These are phyloP conservation scores for Fusarium sterilihyphosum DNA, from an alignment of 2,329 filamentous ascomycete species.

Conservation along the genomic window DNA sequence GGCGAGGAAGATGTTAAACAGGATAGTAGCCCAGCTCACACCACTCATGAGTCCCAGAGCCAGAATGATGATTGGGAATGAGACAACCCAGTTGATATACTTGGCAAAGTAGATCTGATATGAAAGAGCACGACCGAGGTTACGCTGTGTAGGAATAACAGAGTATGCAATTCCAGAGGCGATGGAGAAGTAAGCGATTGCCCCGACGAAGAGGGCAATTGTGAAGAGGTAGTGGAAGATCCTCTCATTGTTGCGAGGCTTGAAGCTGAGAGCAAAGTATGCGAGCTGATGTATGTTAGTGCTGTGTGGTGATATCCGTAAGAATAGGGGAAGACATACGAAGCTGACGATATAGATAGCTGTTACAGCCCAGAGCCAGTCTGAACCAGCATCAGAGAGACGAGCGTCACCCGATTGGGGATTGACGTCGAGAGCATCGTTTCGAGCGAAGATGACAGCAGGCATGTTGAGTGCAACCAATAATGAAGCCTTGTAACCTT, in stretches of 20 bases:
- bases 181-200: constrained; percentile 62
- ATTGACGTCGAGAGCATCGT: constrained; percentile 60
- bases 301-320: neutral
- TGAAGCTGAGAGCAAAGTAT: constrained; percentile 53
- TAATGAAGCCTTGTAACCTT: neutral
- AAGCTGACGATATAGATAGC: constrained; percentile 60
- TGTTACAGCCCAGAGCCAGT: constrained; percentile 66
- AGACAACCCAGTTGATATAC: constrained; percentile 65
- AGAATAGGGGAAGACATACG: constrained; percentile 45
- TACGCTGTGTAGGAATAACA: constrained; percentile 48
- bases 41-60: constrained; percentile 62
- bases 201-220: constrained; percentile 59
- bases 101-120: constrained; percentile 65
- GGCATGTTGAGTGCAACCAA: constrained; percentile 43
- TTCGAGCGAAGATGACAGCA: constrained; percentile 47
- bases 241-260: constrained; percentile 57
- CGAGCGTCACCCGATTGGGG: constrained; percentile 53
- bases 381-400: constrained; percentile 58
- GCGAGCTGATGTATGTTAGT: constrained; percentile 48
- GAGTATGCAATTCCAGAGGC: constrained; percentile 62
- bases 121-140: constrained; percentile 41
- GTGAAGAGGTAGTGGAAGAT: constrained; percentile 67
- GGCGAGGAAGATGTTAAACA: constrained; percentile 59
- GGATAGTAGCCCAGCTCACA: constrained; percentile 65
- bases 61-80: constrained; percentile 57